Evolutionary conservation across 495 filamentous ascomycete genomes (phyloP).

Genomic region (Penicillium silybi): DNA sequence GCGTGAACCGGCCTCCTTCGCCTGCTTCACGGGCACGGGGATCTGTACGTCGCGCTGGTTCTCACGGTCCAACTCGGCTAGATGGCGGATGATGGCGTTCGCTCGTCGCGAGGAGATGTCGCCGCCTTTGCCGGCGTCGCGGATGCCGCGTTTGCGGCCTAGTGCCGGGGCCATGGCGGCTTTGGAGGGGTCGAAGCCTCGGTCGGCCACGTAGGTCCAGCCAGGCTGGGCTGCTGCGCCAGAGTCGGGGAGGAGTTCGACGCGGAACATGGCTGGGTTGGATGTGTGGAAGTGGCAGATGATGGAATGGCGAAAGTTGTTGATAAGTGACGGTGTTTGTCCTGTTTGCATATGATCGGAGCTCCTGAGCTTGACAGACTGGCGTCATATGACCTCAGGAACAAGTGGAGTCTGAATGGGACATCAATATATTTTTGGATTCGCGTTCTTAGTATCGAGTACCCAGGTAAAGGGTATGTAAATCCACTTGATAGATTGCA

Average conservation of each 20-base stretch:
- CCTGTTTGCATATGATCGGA: conserved; percentile 23
- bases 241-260: conserved; percentile 72
- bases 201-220: conserved; percentile 84
- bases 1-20: conserved; percentile 45
- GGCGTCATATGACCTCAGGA: background rate
- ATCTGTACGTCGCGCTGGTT: conserved; percentile 69
- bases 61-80: conserved; percentile 78
- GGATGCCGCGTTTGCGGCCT: conserved; percentile 61
- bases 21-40: conserved; percentile 52
- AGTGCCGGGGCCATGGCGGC: conserved; percentile 51
- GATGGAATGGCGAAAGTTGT: conserved; percentile 1
- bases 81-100: conserved; percentile 68
- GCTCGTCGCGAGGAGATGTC: conserved; percentile 72
- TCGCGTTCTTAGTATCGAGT: background rate
- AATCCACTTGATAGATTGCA: background rate
- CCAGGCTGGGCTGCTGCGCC: conserved; percentile 68
- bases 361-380: background rate
- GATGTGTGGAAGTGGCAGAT: background rate
- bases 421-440: background rate
- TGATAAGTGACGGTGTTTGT: conserved; percentile 22
- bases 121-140: conserved; percentile 48
- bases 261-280: conserved; percentile 48
- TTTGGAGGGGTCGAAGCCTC: conserved; percentile 58
- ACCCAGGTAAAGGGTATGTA: background rate
- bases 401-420: background rate